Conservation (phyloP, 2,329 filamentous ascomycete species). For the Fusarium caatingaense region DNA sequence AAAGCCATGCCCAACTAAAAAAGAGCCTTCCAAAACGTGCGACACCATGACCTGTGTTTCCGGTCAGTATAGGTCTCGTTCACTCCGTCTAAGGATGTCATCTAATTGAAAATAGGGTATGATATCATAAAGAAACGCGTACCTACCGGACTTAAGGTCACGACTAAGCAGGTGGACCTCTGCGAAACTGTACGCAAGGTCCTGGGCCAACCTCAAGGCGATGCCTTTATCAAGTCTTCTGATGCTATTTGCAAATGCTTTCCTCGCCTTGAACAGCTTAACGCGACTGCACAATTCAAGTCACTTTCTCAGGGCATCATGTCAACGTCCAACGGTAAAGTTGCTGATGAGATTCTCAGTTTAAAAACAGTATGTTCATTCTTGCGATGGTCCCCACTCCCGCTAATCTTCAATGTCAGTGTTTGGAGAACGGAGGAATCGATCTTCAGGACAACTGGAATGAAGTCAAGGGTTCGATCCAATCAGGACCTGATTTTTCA, state of each 20-base stretch:
- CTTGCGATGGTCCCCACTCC: fast-evolving
- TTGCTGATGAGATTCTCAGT: background rate
- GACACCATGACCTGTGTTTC: background rate
- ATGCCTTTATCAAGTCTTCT: background rate
- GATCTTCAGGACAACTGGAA: fast-evolving
- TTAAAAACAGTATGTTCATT: background rate
- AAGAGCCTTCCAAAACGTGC: background rate
- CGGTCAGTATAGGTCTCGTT: fast-evolving
- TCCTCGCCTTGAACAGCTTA: background rate
- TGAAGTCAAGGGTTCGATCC: background rate
- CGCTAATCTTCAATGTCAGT: background rate
- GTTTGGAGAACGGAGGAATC: fast-evolving
- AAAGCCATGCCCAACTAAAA: background rate
- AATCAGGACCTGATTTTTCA: background rate
- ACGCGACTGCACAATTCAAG: background rate
- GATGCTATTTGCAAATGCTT: background rate
- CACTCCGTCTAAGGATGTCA: fast-evolving
- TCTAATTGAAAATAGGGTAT: fast-evolving
- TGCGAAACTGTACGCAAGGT: background rate
- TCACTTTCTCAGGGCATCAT: background rate
- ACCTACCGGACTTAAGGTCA: background rate
- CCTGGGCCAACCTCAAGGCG: background rate
- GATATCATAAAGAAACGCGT: background rate
- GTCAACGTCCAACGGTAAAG: background rate
- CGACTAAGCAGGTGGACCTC: background rate